phyloP scores from a whole-genome alignment of 73 alveolate species.

The Effrenium voratum region DNA sequence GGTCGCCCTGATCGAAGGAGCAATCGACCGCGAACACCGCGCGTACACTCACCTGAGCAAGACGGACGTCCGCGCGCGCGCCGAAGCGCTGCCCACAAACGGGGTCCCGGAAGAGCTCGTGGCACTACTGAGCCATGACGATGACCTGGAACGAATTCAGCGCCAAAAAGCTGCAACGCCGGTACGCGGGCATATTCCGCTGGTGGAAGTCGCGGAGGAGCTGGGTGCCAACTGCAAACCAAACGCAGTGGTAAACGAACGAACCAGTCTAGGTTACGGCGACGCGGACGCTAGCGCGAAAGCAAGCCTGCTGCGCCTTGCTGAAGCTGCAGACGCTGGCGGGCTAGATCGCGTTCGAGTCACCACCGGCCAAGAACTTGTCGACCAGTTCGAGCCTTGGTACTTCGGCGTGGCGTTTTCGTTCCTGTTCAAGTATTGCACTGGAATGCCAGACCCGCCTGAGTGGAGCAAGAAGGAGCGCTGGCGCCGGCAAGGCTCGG shows the following conservation, averaged over 20 bases:
- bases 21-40: not conserved
- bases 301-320: not conserved
- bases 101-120: constrained; percentile 2
- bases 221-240: not conserved
- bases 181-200: not conserved
- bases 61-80: not conserved
- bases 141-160: not conserved
- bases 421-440: not conserved
- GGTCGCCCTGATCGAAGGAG: not conserved
- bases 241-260: not conserved
- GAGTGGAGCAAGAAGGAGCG: not conserved
- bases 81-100: not conserved
- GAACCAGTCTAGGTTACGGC: not conserved
- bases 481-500: not conserved
- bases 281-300: not conserved
- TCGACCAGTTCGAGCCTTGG: constrained; percentile 2
- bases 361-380: not conserved
- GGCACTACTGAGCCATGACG: not conserved
- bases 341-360: not conserved
- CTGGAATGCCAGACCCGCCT: constrained; percentile 15
- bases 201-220: not conserved
- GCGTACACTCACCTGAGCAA: not conserved
- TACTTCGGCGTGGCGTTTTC: not conserved
- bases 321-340: not conserved
- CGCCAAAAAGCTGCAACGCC: not conserved